These are phyloP conservation scores for Coniochaeta pulveracea DNA, from an alignment of 2,329 filamentous ascomycete genomes.

Conservation along the genomic window DNA sequence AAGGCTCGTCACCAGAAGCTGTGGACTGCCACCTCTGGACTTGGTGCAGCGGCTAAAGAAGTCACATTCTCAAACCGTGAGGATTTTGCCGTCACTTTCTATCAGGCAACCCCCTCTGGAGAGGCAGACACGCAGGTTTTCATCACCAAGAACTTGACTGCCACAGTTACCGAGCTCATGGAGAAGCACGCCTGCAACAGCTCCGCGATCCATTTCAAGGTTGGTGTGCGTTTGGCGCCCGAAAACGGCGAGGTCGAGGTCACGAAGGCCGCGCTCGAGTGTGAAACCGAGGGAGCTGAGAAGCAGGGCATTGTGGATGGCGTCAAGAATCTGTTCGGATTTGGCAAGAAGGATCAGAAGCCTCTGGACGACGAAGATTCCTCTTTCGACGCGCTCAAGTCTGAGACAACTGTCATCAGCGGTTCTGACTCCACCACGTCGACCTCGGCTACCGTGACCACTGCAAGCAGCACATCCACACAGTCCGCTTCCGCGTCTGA, in stretches of 20 bases:
- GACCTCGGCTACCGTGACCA: slow-evolving; percentile 12
- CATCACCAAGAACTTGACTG: slow-evolving; percentile 75
- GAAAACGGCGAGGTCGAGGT: slow-evolving; percentile 75
- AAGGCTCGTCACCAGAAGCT: slow-evolving; percentile 71
- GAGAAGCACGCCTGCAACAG: slow-evolving; percentile 68
- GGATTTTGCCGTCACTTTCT: slow-evolving; percentile 72
- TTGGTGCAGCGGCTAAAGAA: slow-evolving; percentile 70
- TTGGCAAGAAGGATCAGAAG: slow-evolving; percentile 85
- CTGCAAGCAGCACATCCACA: slow-evolving; percentile 22
- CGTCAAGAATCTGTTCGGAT: slow-evolving; percentile 92
- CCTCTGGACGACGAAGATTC: slow-evolving; percentile 52
- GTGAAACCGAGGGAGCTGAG: slow-evolving; percentile 62
- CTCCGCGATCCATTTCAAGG: slow-evolving; percentile 68
- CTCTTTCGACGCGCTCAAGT: slow-evolving; percentile 27
- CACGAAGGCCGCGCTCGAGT: slow-evolving; percentile 66
- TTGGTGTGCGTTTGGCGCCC: slow-evolving; percentile 60
- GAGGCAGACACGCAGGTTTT: slow-evolving; percentile 52
- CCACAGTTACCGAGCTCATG: slow-evolving; percentile 65
- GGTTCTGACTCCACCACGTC: slow-evolving; percentile 21
- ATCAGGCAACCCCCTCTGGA: slow-evolving; percentile 52
- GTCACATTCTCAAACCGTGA: slow-evolving; percentile 71
- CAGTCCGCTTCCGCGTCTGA: slow-evolving; percentile 35
- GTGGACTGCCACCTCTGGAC: slow-evolving; percentile 65
- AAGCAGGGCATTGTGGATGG: slow-evolving; percentile 82
- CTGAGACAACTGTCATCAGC: slow-evolving; percentile 28